Evolutionary conservation across 2,329 filamentous ascomycete species (phyloP), one percentile per base, ranked within the genome.

Genomic region (Penicillium sp.): DNA sequence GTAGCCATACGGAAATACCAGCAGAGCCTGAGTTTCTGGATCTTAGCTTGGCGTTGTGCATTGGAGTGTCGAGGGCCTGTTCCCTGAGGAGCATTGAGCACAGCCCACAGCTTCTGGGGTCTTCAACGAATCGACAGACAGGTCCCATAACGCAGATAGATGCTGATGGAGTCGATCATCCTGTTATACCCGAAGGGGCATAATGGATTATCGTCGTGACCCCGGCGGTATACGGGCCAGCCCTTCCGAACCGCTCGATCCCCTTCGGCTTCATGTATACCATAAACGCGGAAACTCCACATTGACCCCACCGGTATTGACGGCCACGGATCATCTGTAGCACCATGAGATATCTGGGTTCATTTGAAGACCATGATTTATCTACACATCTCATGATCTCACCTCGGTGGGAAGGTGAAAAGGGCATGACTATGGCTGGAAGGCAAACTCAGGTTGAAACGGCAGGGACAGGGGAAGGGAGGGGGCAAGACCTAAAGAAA

Each of bases 21-120:
- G 59, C 54, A 34, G 50, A 59, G 63, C 65, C 68, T 66, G 63
- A 61, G 56, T 58, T 49, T 63, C 47, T 68, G 68, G 67, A 56
- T 62, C 50, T 57, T 57, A 55, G 56, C 61, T 65, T 66, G 64
- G 63, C 62, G 56, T 66, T 55, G 44, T 53, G 61, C 66, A 64
- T 65, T 66, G 63, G 61, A 60, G 61, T 60, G 56, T 64, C 56
- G 52, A 49, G 58, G 53, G 52, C 40, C 44, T 56, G 49, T 55
- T 49, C 37, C 41, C 46, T 60, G 60, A 59, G 61, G 57, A 59
- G n/a, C n/a, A 22, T 5, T 54, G 59, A 59, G 59, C 63, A 64
- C 61, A 63, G 64, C 59, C 61, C 45, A 59, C 60, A 57, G 37
- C 27, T 50, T 40, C 51, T 44, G 41, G 47, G 31, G 45, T 38